Conservation (phyloP, 2,329 filamentous ascomycete species). For the Gliomastix tumulicola region DNA sequence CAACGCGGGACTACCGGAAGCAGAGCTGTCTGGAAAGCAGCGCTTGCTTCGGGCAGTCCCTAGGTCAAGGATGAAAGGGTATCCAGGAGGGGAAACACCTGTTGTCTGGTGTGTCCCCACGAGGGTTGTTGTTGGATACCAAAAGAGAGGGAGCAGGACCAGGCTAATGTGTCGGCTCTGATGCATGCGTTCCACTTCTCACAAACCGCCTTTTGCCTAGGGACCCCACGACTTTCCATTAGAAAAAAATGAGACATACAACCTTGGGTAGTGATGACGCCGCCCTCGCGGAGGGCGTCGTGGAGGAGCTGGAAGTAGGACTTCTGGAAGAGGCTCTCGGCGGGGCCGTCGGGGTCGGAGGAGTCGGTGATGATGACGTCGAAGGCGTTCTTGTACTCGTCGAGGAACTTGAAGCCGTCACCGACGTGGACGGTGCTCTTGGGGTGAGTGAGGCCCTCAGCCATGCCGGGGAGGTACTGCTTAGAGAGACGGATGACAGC, state of each 20-base stretch:
- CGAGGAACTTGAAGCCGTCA: constrained; percentile 98
- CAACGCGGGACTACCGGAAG: constrained; percentile 28
- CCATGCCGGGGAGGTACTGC: constrained; percentile 94
- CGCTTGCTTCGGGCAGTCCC: constrained; percentile 28
- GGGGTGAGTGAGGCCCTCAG: constrained; percentile 86
- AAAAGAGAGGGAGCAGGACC: not conserved
- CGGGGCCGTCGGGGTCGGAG: constrained; percentile 93
- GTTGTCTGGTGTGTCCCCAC: too few relatives aligned
- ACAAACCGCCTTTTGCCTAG: constrained; percentile 19
- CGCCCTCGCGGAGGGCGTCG: constrained; percentile 85
- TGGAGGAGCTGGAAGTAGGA: constrained; percentile 94
- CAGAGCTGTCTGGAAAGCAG: constrained; percentile 25
- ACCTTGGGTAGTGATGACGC: constrained; percentile 99
- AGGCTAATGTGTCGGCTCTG: constrained; percentile 1
- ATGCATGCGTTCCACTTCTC: too few relatives aligned
- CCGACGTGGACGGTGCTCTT: constrained; percentile 90
- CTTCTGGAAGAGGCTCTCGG: constrained; percentile 96
- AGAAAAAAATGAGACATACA: constrained; percentile 75
- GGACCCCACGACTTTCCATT: constrained; percentile 29
- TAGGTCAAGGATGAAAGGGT: constrained; percentile 16
- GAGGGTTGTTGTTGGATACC: not conserved
- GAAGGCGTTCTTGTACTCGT: constrained; percentile 93
- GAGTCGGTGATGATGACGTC: constrained; percentile 99
- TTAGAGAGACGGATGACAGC: constrained; percentile 97
- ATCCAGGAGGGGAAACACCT: constrained; percentile 6